These are phyloP conservation scores for Cordyceps pruinosa DNA, from an alignment of 2,329 filamentous ascomycete species.

Conservation along the genomic window DNA sequence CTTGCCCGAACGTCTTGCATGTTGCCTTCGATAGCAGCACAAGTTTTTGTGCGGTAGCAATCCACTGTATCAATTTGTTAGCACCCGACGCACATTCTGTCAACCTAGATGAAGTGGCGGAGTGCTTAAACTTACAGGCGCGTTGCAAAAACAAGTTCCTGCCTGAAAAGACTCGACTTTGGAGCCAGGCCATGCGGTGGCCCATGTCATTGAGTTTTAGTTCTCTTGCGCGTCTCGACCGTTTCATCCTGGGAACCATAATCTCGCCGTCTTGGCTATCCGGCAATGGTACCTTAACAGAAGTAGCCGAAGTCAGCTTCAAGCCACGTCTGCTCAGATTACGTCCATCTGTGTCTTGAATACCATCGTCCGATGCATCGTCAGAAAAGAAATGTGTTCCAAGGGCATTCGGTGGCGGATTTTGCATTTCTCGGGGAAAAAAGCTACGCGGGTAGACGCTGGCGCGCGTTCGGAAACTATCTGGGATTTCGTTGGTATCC, in stretches of 20 bases:
- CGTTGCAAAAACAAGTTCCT: slow-evolving; percentile 83
- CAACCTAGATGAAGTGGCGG: too few species aligned
- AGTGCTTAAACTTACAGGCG: slow-evolving; percentile 62
- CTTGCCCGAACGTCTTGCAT: slow-evolving; percentile 68
- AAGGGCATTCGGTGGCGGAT: slow-evolving; percentile 67
- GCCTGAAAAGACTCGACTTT: slow-evolving; percentile 84
- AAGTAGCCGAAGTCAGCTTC: slow-evolving; percentile 27
- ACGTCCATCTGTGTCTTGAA: slow-evolving; percentile 44
- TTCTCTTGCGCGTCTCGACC: slow-evolving; percentile 67
- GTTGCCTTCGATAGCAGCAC: slow-evolving; percentile 68
- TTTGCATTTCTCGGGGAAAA: slow-evolving; percentile 90
- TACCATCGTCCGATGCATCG: slow-evolving; percentile 50
- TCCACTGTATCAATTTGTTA: slow-evolving; percentile 56
- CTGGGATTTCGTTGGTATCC: slow-evolving; percentile 91
- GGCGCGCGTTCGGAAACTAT: slow-evolving; percentile 85
- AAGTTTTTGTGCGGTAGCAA: slow-evolving; percentile 88
- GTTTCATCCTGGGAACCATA: slow-evolving; percentile 67
- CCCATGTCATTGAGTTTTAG: slow-evolving; percentile 88
- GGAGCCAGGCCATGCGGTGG: slow-evolving; percentile 93
- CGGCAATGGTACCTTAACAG: slow-evolving; percentile 54
- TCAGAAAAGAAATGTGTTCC: slow-evolving; percentile 70
- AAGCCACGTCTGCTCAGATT: slow-evolving; percentile 29
- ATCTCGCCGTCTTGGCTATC: slow-evolving; percentile 70
- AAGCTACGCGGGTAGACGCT: slow-evolving; percentile 88
- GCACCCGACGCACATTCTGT: not conserved